A percentile compares a stretch with the other conserved stretches of the same genome.
Evolutionary conservation across 495 filamentous ascomycete genomes (phyloP).

Genomic region (Neurospora hispaniola): DNA sequence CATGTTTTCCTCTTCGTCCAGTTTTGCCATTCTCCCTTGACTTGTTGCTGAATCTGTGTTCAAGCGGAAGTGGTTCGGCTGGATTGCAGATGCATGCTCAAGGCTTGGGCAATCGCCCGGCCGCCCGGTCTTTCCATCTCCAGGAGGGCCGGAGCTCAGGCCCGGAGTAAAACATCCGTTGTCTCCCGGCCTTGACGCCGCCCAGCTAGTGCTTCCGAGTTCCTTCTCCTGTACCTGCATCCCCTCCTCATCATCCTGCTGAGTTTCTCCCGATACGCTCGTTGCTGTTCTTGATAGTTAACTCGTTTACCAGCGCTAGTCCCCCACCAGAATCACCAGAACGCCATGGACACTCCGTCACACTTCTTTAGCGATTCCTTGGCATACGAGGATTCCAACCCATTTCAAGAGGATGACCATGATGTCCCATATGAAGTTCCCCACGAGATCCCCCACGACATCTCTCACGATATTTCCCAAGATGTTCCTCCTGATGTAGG

Average conservation of each 20-base stretch:
- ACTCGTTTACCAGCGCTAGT: background rate
- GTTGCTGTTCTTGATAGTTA: background rate
- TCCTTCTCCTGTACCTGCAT: background rate
- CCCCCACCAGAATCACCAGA: background rate
- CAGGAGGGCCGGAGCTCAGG: constrained; percentile 6
- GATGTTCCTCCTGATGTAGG: background rate
- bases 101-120: background rate
- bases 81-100: background rate
- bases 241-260: background rate
- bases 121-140: constrained; percentile 4
- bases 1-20: background rate
- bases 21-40: background rate
- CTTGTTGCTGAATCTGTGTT: background rate
- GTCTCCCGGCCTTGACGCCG: background rate
- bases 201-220: background rate
- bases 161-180: constrained; percentile 5
- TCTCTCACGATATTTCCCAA: background rate
- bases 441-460: background rate
- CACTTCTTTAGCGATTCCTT: constrained; percentile 22
- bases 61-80: background rate
- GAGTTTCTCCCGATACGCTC: background rate
- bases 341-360: constrained; percentile 17
- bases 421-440: constrained; percentile 1
- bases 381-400: constrained; percentile 14
- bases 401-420: constrained; percentile 15